Conservation (phyloP, 2,329 filamentous ascomycete genomes). For the Pseudopithomyces chartarum region DNA sequence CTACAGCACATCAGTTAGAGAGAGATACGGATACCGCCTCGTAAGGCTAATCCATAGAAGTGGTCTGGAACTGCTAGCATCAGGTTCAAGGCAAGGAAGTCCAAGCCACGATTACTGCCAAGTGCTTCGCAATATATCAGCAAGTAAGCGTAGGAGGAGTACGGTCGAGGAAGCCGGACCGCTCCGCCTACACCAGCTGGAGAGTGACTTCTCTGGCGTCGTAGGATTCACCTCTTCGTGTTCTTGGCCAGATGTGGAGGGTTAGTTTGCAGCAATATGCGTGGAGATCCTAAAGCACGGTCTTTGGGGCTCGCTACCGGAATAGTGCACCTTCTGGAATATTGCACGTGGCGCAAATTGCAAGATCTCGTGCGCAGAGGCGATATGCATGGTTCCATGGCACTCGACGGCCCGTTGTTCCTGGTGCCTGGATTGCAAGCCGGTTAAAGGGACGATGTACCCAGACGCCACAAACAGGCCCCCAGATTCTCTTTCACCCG, state of each 20-base stretch:
- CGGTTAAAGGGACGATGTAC: not conserved
- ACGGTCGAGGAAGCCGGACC: constrained; percentile 6
- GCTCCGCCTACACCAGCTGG: constrained; percentile 1
- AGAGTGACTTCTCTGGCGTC: not conserved
- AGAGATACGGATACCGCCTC: not conserved
- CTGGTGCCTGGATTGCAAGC: constrained; percentile 10
- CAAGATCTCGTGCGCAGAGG: constrained; percentile 1
- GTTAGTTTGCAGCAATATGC: not conserved
- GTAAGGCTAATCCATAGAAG: not conserved
- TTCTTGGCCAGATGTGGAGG: not conserved
- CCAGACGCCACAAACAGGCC: not conserved
- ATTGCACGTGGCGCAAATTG: constrained; percentile 4
- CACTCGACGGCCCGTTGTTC: constrained; percentile 5
- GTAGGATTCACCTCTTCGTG: constrained; percentile 4
- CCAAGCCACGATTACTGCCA: constrained; percentile 9
- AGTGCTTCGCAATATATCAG: constrained; percentile 4
- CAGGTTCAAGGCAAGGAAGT: not conserved
- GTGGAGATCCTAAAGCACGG: constrained; percentile 3
- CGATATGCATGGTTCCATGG: not conserved
- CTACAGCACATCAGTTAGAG: not conserved
- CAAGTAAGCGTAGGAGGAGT: constrained; percentile 3
- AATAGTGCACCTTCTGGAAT: constrained; percentile 1
- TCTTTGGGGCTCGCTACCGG: constrained; percentile 9
- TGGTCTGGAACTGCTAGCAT: not conserved
- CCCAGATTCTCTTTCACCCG: not conserved